Base-by-base conservation (phyloP, 2,329 filamentous ascomycete species). In the Pestalotiopsis fici region DNA sequence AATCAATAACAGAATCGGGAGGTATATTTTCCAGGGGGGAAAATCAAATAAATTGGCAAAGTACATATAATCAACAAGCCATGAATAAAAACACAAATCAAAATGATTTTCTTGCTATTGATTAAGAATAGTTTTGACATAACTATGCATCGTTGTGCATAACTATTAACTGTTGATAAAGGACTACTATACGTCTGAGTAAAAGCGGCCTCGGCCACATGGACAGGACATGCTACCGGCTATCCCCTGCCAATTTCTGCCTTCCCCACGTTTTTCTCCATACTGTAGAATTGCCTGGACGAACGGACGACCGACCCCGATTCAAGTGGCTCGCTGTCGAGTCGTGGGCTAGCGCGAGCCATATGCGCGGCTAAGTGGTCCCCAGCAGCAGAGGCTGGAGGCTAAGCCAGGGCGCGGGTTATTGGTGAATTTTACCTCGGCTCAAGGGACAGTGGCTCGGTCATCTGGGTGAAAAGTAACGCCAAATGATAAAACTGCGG, bases 351-450 rank as follows among this genome's bases (percentile, higher is more conserved):
- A 31, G 61, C 25, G 61, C 43, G 61, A 37, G 15, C 60, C 37
- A n/a, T n/a, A 63, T 25, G 23, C 39, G 35, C 35, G 60, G 21
- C 39, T 21, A 63, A 50, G 39, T 18, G 35, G 18, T 37, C 35
- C 60, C 35, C 43, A 35, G 28, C 39, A 11, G 11, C 23, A 35
- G 35, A 43, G 60, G n/a, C 59, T 27, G 18, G 28, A 15, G 59
- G 59, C 21, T 47, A 63, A 47, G 28, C 15, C 21, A 13, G 25
- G 47, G 23, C 13, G 39, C 43, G 43, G 62, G 50, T 11, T 47
- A 23, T 35, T 35, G 57, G 31, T 23, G 31, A 28, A 18, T 55
- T 68, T 65, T 68, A 68, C 66, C 66, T 68, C 66, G 66, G 66
- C 66, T 68, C 50, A 63, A 65, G 57, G 63, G 63, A 62, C 31